Percentiles rank a stretch among this genome's conserved stretches.
Evolutionary conservation across 129 eudicot genomes (phyloP).

Genomic region (Saposhnikovia divaricata): DNA sequence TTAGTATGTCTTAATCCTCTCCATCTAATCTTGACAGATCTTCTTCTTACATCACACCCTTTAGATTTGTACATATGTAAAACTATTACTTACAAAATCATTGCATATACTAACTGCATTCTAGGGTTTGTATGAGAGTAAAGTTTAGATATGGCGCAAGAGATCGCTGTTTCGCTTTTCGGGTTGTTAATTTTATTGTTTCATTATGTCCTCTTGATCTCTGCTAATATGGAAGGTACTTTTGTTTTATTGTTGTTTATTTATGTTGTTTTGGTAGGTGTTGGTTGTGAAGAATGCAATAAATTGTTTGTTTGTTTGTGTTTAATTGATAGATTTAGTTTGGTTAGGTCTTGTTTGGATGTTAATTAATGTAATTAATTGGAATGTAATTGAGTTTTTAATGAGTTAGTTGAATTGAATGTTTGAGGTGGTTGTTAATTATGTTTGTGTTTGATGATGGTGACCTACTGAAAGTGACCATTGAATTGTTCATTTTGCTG

Average conservation of each 20-base stretch:
- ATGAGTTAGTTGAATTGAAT: not conserved
- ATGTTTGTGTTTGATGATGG: not conserved
- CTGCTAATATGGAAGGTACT: constrained; percentile 14
- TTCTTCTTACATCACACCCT: not conserved
- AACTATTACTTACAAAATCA: no score
- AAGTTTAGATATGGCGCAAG: constrained; percentile 7
- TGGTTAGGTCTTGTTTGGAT: not conserved
- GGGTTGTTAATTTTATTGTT: not conserved
- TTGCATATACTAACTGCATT: not conserved
- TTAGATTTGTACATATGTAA: not conserved
- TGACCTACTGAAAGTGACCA: not conserved
- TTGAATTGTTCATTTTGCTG: not conserved
- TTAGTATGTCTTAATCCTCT: not conserved
- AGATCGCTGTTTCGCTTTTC: constrained; percentile 6
- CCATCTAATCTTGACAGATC: not conserved
- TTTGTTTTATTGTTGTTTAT: not conserved
- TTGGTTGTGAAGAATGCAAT: not conserved
- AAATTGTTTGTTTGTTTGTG: not conserved
- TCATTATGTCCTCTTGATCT: not conserved
- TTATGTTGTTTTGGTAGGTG: not conserved
- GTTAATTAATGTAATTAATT: not conserved
- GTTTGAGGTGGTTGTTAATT: not conserved
- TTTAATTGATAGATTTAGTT: not conserved
- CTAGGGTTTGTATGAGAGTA: constrained; percentile 7
- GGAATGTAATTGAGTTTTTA: not conserved